These are phyloP conservation scores for Diddensiella santjacobensis DNA, from an alignment of 805 yeast genomes.

Conservation along the genomic window DNA sequence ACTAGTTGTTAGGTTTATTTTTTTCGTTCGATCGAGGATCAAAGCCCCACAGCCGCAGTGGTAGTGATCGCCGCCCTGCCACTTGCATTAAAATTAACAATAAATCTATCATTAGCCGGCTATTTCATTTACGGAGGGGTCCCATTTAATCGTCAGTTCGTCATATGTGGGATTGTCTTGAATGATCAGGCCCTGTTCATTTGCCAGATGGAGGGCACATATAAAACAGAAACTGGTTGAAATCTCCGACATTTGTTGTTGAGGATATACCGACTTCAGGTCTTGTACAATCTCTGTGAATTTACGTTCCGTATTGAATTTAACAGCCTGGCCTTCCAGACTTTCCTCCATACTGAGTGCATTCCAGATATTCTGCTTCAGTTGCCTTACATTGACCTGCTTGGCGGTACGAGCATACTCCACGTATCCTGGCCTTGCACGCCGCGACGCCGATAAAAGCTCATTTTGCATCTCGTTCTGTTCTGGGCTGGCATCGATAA, in stretches of 20 bases:
- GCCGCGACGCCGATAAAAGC: constrained; percentile 13
- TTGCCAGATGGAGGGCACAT: constrained; percentile 78
- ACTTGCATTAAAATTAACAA: no score
- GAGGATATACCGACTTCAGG: constrained; percentile 50
- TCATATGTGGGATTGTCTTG: constrained; percentile 41
- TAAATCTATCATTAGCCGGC: no score
- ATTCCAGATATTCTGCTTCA: constrained; percentile 76
- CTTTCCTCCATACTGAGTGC: constrained; percentile 27
- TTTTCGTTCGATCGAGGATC: no score
- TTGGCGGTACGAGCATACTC: constrained; percentile 71
- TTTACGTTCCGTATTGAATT: constrained; percentile 21
- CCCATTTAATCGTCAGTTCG: constrained; percentile 30
- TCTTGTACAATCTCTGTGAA: constrained; percentile 49
- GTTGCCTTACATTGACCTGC: constrained; percentile 65
- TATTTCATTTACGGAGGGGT: constrained; percentile 12
- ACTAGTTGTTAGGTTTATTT: no score
- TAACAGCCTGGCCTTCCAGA: constrained; percentile 17
- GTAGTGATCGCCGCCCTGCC: no score
- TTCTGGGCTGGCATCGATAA: constrained; percentile 8
- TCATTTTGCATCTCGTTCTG: neutral
- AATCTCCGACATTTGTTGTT: constrained; percentile 57
- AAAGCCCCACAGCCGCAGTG: no score
- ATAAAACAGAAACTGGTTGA: constrained; percentile 85
- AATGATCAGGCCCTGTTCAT: constrained; percentile 71
- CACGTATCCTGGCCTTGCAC: constrained; percentile 35